These are phyloP conservation scores for Eimeria tenella DNA, from an alignment of 169 alveolate species.

Conservation along the genomic window DNA sequence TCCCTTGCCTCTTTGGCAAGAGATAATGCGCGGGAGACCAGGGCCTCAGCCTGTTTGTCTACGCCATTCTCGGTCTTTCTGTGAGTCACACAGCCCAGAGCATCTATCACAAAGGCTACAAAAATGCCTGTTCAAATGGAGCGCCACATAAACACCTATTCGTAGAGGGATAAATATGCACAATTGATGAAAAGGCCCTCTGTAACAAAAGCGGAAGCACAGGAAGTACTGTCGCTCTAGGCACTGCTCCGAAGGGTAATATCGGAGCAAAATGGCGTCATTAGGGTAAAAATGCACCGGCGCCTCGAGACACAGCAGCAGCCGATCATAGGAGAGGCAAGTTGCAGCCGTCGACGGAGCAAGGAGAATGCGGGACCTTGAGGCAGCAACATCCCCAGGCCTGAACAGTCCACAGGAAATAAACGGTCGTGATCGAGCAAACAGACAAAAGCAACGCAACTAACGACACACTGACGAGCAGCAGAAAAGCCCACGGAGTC, in stretches of 20 bases:
- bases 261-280: neutral
- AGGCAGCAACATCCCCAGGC: slow-evolving; percentile 66
- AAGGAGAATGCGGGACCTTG: slow-evolving; percentile 65
- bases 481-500: too few relatives aligned
- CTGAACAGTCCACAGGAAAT: neutral
- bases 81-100: neutral
- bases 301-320: slow-evolving; percentile 16
- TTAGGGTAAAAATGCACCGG: slow-evolving; percentile 12
- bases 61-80: neutral
- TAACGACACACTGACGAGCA: too few relatives aligned
- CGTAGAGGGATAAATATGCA: too few relatives aligned
- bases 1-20: slow-evolving; percentile 46
- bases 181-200: too few relatives aligned
- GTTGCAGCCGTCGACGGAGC: slow-evolving; percentile 56
- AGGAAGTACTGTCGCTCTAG: neutral
- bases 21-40: slow-evolving; percentile 40
- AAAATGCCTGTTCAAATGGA: too few relatives aligned
- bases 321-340: slow-evolving; percentile 38
- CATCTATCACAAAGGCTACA: too few relatives aligned
- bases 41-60: slow-evolving; percentile 3
- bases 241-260: neutral
- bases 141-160: too few relatives aligned
- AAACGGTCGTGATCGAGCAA: too few relatives aligned
- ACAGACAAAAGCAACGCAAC: too few relatives aligned
- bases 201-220: neutral